Percentiles rank a stretch among this genome's conserved stretches.
These are phyloP conservation scores for Entomortierella lignicola DNA, from an alignment of 192 early-diverging fungal genomes.

Conservation along the genomic window DNA sequence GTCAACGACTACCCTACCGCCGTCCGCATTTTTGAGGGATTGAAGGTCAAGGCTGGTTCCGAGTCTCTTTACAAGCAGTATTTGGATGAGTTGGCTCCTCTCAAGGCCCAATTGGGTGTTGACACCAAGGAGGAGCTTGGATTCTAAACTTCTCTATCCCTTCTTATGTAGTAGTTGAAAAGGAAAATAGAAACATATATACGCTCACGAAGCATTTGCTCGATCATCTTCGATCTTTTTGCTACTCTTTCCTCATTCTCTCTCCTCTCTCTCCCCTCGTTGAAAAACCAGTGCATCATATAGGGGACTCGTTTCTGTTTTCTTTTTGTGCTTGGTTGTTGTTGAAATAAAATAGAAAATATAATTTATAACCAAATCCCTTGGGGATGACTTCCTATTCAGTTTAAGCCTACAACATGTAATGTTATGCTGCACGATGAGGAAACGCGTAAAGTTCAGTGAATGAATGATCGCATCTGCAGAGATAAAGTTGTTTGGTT, in stretches of 20 bases:
- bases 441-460: no score
- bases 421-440: no score
- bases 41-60: slow-evolving; percentile 91
- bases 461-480: no score
- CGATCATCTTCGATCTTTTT: background rate
- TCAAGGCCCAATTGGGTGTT: slow-evolving; percentile 89
- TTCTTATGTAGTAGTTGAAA: background rate
- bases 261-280: background rate
- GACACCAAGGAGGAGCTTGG: slow-evolving; percentile 91
- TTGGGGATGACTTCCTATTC: background rate
- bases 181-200: slow-evolving; percentile 3
- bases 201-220: background rate
- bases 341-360: background rate
- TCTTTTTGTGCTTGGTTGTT: slow-evolving; percentile 19
- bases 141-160: slow-evolving; percentile 55
- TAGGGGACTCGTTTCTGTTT: slow-evolving; percentile 1
- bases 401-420: no score
- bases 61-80: slow-evolving; percentile 91
- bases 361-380: background rate
- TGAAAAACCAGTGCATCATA: slow-evolving; percentile 10
- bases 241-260: background rate
- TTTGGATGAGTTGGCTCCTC: slow-evolving; percentile 86
- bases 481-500: no score
- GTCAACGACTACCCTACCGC: slow-evolving; percentile 95
- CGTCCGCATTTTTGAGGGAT: slow-evolving; percentile 93